These are phyloP conservation scores for Hypocrella siamensis DNA, from an alignment of 2,329 filamentous ascomycete genomes.

Conservation along the genomic window DNA sequence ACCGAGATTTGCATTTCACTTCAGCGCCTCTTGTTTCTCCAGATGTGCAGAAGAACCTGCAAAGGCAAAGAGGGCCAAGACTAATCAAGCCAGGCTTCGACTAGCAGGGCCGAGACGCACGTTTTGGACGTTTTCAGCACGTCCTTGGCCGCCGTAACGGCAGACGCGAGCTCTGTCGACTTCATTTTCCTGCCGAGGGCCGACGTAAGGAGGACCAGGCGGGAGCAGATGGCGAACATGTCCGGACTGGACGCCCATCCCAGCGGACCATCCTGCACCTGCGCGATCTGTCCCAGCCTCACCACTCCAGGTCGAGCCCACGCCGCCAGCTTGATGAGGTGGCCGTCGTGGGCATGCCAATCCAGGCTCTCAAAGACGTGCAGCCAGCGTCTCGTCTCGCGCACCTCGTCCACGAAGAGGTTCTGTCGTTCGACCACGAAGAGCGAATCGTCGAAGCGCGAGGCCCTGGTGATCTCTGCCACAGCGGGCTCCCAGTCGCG, in stretches of 20 bases:
- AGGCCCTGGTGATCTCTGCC: constrained; percentile 25
- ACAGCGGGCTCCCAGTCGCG: constrained; percentile 12
- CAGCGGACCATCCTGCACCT: constrained; percentile 44
- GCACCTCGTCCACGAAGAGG: constrained; percentile 72
- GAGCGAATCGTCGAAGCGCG: constrained; percentile 47
- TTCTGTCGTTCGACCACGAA: constrained; percentile 91
- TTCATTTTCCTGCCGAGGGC: constrained; percentile 14
- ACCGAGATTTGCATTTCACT: no score
- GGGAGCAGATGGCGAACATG: constrained; percentile 45
- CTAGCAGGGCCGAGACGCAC: no score
- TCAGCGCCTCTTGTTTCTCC: no score
- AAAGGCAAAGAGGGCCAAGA: no score
- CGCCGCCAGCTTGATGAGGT: constrained; percentile 12
- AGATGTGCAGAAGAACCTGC: no score
- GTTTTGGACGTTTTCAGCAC: no score
- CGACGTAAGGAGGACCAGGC: constrained; percentile 24
- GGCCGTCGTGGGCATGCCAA: constrained; percentile 8
- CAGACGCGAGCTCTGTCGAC: no score
- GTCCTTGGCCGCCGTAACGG: no score
- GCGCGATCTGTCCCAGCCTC: constrained; percentile 18
- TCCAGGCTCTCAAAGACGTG: constrained; percentile 23
- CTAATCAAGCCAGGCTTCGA: no score
- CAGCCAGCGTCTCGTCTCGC: constrained; percentile 58
- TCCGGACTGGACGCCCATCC: constrained; percentile 58
- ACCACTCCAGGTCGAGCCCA: constrained; percentile 39